Evolutionary conservation across 805 yeast genomes (phyloP).

Genomic region (Zygotorulaspora sp.): DNA sequence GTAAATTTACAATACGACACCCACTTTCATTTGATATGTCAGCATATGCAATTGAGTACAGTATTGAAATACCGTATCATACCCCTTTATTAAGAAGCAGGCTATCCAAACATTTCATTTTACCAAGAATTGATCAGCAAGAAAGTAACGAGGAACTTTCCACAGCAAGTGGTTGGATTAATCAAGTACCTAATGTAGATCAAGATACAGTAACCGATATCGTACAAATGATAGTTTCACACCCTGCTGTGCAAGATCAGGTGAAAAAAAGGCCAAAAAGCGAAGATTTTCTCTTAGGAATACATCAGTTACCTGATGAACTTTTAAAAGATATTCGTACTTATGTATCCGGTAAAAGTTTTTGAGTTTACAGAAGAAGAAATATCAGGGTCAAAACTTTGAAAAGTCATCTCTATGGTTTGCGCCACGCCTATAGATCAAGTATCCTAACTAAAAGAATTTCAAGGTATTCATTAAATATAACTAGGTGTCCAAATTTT

Average conservation of each 20-base stretch:
- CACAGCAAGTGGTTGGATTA: conserved; percentile 15
- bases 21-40: conserved; percentile 77
- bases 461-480: conserved; percentile 7
- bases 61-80: conserved; percentile 63
- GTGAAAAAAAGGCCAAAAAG: conserved; percentile 19
- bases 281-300: conserved; percentile 22
- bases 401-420: too few species aligned
- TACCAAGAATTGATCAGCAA: conserved; percentile 45
- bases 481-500: conserved; percentile 55
- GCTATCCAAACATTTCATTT: conserved; percentile 68
- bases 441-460: too few species aligned
- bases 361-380: too few species aligned
- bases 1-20: conserved; percentile 74
- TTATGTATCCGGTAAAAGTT: conserved; percentile 4
- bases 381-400: too few species aligned
- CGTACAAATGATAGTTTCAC: conserved; percentile 22
- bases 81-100: conserved; percentile 62
- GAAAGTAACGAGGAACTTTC: conserved; percentile 38
- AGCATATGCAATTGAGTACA: conserved; percentile 71
- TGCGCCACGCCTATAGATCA: too few species aligned
- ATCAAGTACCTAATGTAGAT: conserved; percentile 17
- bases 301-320: conserved; percentile 28
- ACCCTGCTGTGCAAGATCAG: conserved; percentile 25
- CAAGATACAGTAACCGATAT: conserved; percentile 27
- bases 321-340: conserved; percentile 15